phyloP scores from a whole-genome alignment of 345 rosid genomes.

The Bruguiera parviflora region DNA sequence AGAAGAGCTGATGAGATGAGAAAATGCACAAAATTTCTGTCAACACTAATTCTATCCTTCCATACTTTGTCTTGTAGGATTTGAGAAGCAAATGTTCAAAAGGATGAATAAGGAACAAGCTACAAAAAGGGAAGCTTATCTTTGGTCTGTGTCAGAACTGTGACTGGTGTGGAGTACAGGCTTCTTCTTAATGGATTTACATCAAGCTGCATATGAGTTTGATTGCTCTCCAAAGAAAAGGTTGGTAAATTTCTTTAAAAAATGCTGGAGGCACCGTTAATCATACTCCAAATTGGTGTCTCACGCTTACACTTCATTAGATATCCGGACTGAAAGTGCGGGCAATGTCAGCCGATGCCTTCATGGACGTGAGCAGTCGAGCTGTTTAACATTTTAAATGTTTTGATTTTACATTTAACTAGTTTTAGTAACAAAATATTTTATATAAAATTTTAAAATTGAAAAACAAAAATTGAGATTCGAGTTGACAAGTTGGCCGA shows the following conservation, averaged over 20 bases:
- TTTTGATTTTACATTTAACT: too few relatives aligned
- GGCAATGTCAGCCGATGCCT: too few relatives aligned
- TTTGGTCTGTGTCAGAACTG: conserved; percentile 93
- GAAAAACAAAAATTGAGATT: too few relatives aligned
- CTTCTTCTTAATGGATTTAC: neutral
- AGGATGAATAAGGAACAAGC: conserved; percentile 69
- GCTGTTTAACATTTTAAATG: too few relatives aligned
- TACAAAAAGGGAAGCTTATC: conserved; percentile 82
- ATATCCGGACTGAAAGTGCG: neutral
- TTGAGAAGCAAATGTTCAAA: conserved; percentile 63
- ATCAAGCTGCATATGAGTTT: neutral
- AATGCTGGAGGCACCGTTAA: neutral
- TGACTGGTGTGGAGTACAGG: conserved; percentile 20
- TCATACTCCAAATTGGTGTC: neutral
- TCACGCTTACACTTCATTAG: neutral
- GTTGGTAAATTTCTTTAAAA: neutral
- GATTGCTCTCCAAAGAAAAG: neutral
- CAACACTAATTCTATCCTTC: neutral
- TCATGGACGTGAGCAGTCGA: too few relatives aligned
- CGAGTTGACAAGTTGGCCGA: too few relatives aligned
- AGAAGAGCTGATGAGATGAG: neutral
- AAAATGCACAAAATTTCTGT: neutral
- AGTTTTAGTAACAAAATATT: too few relatives aligned
- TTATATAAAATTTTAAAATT: too few relatives aligned
- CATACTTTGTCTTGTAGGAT: conserved; percentile 41